phyloP scores from a whole-genome alignment of 495 filamentous ascomycete species.

The Tetracladium marchalianum region DNA sequence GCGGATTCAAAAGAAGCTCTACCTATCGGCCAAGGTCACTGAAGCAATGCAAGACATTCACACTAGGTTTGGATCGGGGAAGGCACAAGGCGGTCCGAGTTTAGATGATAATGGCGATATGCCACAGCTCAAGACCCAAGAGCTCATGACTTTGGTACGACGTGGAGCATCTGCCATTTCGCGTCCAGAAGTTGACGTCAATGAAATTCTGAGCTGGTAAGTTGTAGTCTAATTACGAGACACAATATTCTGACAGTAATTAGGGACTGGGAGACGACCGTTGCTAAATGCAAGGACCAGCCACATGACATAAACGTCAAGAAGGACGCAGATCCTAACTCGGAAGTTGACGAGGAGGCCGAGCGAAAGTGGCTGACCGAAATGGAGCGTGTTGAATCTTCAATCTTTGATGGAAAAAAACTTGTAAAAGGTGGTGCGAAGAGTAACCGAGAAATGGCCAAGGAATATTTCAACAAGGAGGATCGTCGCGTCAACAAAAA shows the following conservation, averaged over 20 bases:
- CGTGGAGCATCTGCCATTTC: conserved; percentile 46
- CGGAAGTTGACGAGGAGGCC: conserved; percentile 31
- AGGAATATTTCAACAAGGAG: conserved; percentile 34
- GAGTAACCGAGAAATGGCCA: conserved; percentile 28
- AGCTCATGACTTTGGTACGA: conserved; percentile 48
- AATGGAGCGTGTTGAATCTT: conserved; percentile 49
- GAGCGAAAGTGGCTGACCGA: conserved; percentile 48
- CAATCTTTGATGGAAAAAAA: conserved; percentile 49
- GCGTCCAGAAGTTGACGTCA: conserved; percentile 40
- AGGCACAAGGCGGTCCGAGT: conserved; percentile 8
- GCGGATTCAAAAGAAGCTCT: conserved; percentile 56
- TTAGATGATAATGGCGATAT: conserved; percentile 31
- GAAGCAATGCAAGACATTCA: conserved; percentile 48
- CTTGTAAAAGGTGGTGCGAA: conserved; percentile 25
- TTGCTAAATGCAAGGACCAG: conserved; percentile 47
- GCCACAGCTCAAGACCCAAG: conserved; percentile 38
- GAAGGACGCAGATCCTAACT: conserved; percentile 22
- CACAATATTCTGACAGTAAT: conserved; percentile 5
- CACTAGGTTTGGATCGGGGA: conserved; percentile 21
- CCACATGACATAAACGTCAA: conserved; percentile 30
- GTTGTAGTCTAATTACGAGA: not conserved
- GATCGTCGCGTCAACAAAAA: conserved; percentile 45
- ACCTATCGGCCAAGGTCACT: conserved; percentile 52
- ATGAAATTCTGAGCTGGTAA: conserved; percentile 47
- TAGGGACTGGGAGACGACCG: conserved; percentile 39